A percentile compares a stretch with the other conserved stretches of the same genome.
Conservation (phyloP, 495 filamentous ascomycete genomes). For the Aspergillus funiculosus region DNA sequence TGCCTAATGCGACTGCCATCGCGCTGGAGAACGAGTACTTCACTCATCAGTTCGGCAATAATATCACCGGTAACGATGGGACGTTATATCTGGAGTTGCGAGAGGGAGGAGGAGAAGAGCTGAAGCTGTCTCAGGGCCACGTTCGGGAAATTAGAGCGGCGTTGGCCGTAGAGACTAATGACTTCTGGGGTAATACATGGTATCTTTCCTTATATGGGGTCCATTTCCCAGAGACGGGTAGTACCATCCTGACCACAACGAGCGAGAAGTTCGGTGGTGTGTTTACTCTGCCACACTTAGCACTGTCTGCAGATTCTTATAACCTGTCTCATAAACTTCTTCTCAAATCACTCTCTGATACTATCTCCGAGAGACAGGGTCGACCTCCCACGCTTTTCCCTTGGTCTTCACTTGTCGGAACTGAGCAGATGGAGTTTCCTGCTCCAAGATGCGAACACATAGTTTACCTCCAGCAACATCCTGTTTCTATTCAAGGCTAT, state of each 20-base stretch:
- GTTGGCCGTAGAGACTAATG: conserved; percentile 64
- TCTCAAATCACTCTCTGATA: conserved; percentile 61
- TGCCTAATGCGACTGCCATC: conserved; percentile 49
- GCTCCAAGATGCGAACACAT: conserved; percentile 83
- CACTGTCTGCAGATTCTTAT: conserved; percentile 60
- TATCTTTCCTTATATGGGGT: conserved; percentile 72
- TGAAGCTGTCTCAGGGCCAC: conserved; percentile 26
- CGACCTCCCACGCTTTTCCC: conserved; percentile 49
- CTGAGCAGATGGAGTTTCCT: conserved; percentile 52
- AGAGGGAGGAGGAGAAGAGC: conserved; percentile 37
- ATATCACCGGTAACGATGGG: conserved; percentile 56
- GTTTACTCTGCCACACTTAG: conserved; percentile 80
- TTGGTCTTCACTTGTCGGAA: conserved; percentile 56
- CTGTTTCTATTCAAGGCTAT: conserved; percentile 35
- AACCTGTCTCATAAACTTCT: conserved; percentile 60
- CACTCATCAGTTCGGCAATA: conserved; percentile 57
- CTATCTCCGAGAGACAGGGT: conserved; percentile 55
- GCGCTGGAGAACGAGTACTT: conserved; percentile 44
- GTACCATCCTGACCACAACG: conserved; percentile 75
- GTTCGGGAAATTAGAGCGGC: conserved; percentile 59
- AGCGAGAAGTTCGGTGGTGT: conserved; percentile 89
- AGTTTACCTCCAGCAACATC: conserved; percentile 79
- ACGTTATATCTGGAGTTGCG: conserved; percentile 42
- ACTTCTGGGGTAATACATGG: conserved; percentile 61
- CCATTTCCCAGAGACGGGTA: conserved; percentile 71